Percentiles rank a stretch among this genome's conserved stretches.
Evolutionary conservation across 495 filamentous ascomycete genomes (phyloP).

Genomic region (Penicillium paxilli): DNA sequence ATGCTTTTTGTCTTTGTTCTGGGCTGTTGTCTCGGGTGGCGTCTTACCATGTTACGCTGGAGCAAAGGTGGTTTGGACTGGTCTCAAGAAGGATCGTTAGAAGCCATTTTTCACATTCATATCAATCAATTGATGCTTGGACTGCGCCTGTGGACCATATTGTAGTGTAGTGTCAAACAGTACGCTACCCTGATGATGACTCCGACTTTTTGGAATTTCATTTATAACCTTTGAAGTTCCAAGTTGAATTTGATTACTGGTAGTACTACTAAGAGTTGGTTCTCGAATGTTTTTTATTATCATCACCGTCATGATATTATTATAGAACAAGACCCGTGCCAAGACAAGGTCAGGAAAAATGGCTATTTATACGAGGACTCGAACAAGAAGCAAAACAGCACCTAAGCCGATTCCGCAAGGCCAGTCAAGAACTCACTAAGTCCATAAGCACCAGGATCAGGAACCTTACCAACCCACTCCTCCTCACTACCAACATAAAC

Average conservation of each 20-base stretch:
- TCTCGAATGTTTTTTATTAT: conserved; percentile 17
- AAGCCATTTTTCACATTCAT: background rate
- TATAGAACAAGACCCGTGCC: conserved; percentile 15
- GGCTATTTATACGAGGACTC: conserved; percentile 10
- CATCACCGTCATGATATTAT: conserved; percentile 31
- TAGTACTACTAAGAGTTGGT: too few relatives aligned
- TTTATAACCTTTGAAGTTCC: too few relatives aligned
- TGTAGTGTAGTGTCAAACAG: too few relatives aligned
- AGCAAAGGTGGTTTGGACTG: conserved; percentile 22
- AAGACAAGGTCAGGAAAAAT: conserved; percentile 8
- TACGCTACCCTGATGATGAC: too few relatives aligned
- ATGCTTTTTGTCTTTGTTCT: conserved; percentile 11
- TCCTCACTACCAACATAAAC: conserved; percentile 91
- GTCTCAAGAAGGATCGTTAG: conserved; percentile 6
- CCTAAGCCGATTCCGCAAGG: conserved; percentile 55
- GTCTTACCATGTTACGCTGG: conserved; percentile 15
- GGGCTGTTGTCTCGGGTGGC: conserved; percentile 17
- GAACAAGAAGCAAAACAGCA: background rate
- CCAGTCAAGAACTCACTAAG: conserved; percentile 79
- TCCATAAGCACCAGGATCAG: conserved; percentile 90
- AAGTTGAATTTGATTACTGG: too few relatives aligned
- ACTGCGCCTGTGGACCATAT: too few relatives aligned
- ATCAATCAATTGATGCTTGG: too few relatives aligned
- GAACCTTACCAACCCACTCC: conserved; percentile 70
- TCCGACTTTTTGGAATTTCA: too few relatives aligned